A percentile compares a stretch with the other conserved stretches of the same genome.
Conservation (phyloP, 768 basidiomycete genomes). For the Phylloporus arenicola region DNA sequence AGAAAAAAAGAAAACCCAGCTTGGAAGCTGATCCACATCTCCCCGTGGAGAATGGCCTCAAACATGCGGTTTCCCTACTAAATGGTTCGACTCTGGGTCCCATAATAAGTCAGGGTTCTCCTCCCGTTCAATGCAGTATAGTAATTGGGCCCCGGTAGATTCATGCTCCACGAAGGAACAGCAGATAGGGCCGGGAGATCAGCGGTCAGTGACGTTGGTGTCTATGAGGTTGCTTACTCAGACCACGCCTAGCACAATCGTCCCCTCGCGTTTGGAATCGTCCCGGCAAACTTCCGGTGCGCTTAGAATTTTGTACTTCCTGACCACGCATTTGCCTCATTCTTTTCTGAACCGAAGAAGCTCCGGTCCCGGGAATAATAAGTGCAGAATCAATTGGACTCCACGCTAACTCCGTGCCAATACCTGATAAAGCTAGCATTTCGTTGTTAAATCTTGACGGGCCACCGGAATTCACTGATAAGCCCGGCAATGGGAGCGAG, state of each 20-base stretch:
- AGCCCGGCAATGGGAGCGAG: conserved; percentile 12
- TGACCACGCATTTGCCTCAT: conserved; percentile 12
- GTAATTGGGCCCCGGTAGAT: conserved; percentile 5
- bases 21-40: neutral
- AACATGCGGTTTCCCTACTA: neutral
- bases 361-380: conserved; percentile 10
- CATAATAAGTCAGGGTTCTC: conserved; percentile 10
- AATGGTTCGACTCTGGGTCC: neutral
- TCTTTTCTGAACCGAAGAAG: conserved; percentile 9
- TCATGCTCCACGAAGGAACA: conserved; percentile 4
- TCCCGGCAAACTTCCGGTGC: conserved; percentile 15
- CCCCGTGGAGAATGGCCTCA: neutral
- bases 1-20: conserved; percentile 43
- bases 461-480: conserved; percentile 31
- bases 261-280: neutral
- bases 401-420: conserved; percentile 1
- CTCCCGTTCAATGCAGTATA: neutral
- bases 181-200: neutral
- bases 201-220: neutral
- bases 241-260: neutral
- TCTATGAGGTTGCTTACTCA: conserved; percentile 5
- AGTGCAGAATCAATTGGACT: conserved; percentile 2
- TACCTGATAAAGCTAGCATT: conserved; percentile 19
- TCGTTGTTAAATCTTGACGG: conserved; percentile 56
- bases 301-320: conserved; percentile 6